These are phyloP conservation scores for Medicago arabica DNA, from an alignment of 306 rosid species.

Conservation along the genomic window DNA sequence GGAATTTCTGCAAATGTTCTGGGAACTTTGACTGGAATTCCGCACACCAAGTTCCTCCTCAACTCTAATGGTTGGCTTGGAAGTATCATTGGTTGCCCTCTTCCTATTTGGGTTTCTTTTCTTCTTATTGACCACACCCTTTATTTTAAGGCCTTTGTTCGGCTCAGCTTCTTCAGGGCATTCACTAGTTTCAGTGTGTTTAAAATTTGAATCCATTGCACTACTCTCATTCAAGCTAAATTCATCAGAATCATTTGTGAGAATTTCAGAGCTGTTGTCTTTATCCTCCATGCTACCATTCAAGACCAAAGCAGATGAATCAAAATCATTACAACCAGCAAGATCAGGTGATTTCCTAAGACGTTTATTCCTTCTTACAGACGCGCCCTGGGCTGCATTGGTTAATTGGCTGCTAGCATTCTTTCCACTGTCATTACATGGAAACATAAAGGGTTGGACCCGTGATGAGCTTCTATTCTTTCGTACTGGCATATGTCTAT, in stretches of 20 bases:
- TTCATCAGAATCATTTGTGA: conserved; percentile 74
- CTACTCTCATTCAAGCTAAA: conserved; percentile 77
- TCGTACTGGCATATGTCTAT: conserved; percentile 53
- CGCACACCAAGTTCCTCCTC: conserved; percentile 59
- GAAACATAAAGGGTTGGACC: conserved; percentile 49
- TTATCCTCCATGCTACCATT: conserved; percentile 75
- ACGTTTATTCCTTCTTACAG: conserved; percentile 54
- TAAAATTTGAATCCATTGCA: conserved; percentile 71
- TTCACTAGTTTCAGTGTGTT: conserved; percentile 57
- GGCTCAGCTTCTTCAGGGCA: conserved; percentile 65
- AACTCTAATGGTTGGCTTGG: conserved; percentile 46
- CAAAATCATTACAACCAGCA: conserved; percentile 67
- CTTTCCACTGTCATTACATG: conserved; percentile 50
- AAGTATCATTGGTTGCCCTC: conserved; percentile 59
- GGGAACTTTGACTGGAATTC: conserved; percentile 57
- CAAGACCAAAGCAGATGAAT: conserved; percentile 59
- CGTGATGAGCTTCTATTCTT: conserved; percentile 75
- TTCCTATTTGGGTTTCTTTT: conserved; percentile 89
- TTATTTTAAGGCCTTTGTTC: conserved; percentile 65
- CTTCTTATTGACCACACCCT: conserved; percentile 68
- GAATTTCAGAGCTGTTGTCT: conserved; percentile 72
- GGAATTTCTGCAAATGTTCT: conserved; percentile 53
- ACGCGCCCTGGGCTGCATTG: conserved; percentile 52
- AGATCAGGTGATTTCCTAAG: conserved; percentile 66
- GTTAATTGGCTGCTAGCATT: conserved; percentile 44